Conservation (phyloP, 169 alveolate genomes). For the Amoebophrya sp. region DNA sequence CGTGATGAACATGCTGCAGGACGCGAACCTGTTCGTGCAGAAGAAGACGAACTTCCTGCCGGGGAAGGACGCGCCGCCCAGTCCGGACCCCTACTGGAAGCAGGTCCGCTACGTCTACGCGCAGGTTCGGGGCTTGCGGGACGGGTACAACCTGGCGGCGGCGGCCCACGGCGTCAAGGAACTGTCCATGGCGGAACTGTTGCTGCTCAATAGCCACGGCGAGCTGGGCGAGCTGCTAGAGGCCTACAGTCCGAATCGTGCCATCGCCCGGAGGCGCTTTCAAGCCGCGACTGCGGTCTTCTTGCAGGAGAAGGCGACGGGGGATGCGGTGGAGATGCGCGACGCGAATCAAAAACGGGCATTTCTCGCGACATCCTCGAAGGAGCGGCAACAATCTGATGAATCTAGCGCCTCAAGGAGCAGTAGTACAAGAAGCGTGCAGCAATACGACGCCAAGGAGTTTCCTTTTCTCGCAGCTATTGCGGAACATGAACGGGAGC, state of each 20-base stretch:
- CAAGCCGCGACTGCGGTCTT: background rate
- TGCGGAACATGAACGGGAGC: background rate
- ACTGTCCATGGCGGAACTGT: background rate
- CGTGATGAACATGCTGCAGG: background rate
- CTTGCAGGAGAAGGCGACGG: background rate
- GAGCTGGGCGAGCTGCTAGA: conserved; percentile 2
- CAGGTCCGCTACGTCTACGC: background rate
- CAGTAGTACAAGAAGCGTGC: background rate
- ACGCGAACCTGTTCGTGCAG: background rate
- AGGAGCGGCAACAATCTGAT: too few species aligned
- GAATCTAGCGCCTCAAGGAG: background rate
- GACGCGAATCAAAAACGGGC: too few species aligned
- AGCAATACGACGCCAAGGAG: background rate
- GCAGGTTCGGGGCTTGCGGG: background rate
- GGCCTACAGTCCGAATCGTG: background rate
- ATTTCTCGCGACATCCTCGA: too few species aligned
- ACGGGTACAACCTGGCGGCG: background rate
- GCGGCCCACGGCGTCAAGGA: background rate
- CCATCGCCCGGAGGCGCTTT: background rate
- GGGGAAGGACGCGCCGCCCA: background rate
- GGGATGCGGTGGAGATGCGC: background rate
- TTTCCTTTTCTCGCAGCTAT: background rate
- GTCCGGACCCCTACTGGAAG: background rate
- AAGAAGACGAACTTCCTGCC: background rate
- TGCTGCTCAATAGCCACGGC: background rate